Percentiles rank a stretch among this genome's conserved stretches.
Conservation (phyloP, 306 rosid species). For the Trifolium repens region DNA sequence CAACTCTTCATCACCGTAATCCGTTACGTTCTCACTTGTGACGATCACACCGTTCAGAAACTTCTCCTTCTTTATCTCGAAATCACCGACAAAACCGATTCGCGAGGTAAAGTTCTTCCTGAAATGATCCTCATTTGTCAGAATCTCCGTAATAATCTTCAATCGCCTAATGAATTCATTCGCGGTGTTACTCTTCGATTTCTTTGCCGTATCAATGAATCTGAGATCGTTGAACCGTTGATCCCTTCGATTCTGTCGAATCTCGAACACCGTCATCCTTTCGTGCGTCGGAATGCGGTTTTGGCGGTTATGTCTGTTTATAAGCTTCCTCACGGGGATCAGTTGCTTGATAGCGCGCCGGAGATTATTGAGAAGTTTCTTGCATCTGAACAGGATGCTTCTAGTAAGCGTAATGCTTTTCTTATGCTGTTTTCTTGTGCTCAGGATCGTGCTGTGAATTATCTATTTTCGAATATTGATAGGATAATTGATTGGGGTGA, state of each 20-base stretch:
- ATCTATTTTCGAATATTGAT: constrained; percentile 69
- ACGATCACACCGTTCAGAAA: constrained; percentile 94
- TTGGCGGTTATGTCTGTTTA: constrained; percentile 87
- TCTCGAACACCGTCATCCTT: constrained; percentile 90
- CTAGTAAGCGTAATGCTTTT: constrained; percentile 89
- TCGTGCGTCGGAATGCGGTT: constrained; percentile 82
- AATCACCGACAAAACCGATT: constrained; percentile 91
- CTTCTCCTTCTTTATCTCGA: constrained; percentile 93
- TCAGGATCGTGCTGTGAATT: constrained; percentile 83
- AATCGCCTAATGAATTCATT: constrained; percentile 86
- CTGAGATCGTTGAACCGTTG: constrained; percentile 88
- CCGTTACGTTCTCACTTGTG: constrained; percentile 91
- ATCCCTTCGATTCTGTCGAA: constrained; percentile 86
- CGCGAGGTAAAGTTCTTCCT: constrained; percentile 82
- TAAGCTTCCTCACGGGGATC: constrained; percentile 87
- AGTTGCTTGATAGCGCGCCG: constrained; percentile 74
- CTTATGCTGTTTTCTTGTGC: constrained; percentile 91
- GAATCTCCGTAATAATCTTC: constrained; percentile 93
- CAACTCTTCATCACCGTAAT: constrained; percentile 92
- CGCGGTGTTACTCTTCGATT: constrained; percentile 92
- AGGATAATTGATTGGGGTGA: constrained; percentile 83
- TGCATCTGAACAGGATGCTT: constrained; percentile 74
- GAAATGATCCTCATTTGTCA: constrained; percentile 98
- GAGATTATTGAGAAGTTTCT: constrained; percentile 84
- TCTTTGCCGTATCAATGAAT: constrained; percentile 85